Evolutionary conservation across 768 basidiomycete genomes (phyloP).

Genomic region (Glaciozyma martinii): DNA sequence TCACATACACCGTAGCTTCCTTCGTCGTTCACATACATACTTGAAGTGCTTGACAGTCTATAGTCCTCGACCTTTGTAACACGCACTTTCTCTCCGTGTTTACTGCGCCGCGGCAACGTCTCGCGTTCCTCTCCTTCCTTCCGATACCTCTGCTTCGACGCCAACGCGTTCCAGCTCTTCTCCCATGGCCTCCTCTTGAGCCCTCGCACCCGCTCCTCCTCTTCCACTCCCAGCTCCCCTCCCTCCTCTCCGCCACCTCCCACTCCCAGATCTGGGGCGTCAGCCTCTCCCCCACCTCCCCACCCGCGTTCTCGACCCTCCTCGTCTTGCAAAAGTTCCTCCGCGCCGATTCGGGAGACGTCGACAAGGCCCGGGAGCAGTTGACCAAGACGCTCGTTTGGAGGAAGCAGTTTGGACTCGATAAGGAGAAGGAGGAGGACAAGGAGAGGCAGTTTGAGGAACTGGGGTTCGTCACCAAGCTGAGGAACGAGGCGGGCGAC

Average conservation of each 20-base stretch:
- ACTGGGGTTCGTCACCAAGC: conserved; percentile 19
- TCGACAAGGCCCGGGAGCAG: conserved; percentile 13
- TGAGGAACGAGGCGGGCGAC: conserved; percentile 4
- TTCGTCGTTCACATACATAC: too few relatives aligned
- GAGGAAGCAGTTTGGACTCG: conserved; percentile 25
- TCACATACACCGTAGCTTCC: too few relatives aligned
- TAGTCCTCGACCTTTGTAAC: too few relatives aligned
- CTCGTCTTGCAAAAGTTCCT: conserved; percentile 30
- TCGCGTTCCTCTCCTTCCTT: too few relatives aligned
- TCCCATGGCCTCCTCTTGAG: conserved; percentile 3
- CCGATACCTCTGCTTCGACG: too few relatives aligned
- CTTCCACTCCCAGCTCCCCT: neutral
- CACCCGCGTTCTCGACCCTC: conserved; percentile 6
- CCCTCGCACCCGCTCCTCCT: conserved; percentile 8
- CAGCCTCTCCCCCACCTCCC: neutral
- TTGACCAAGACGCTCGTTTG: conserved; percentile 22
- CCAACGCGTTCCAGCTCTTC: too few relatives aligned
- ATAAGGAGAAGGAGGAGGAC: neutral
- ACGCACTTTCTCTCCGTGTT: too few relatives aligned
- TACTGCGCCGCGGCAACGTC: too few relatives aligned
- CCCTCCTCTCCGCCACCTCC: conserved; percentile 12
- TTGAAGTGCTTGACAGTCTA: too few relatives aligned
- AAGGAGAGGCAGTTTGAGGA: conserved; percentile 9
- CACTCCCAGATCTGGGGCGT: conserved; percentile 22
- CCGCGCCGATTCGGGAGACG: conserved; percentile 14